Evolutionary conservation across 164 flowering plant genomes (phyloP).

Genomic region (Aristolochia contorta): DNA sequence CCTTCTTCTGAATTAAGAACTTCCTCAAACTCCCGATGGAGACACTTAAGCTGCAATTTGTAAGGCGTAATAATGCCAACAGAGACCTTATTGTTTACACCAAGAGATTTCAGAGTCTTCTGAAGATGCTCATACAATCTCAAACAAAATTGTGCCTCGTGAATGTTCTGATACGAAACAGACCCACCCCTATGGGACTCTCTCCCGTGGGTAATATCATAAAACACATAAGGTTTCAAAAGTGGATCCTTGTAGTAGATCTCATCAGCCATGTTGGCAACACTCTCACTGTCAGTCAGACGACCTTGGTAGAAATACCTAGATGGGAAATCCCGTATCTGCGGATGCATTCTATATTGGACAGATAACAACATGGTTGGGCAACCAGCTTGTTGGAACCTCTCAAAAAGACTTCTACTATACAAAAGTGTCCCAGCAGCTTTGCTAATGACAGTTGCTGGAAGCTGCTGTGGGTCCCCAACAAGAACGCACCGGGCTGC

Average conservation of each 20-base stretch:
- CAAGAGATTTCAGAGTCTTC: conserved; percentile 50
- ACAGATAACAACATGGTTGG: conserved; percentile 90
- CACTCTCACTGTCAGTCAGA: conserved; percentile 81
- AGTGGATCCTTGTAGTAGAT: conserved; percentile 62
- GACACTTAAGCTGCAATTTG: conserved; percentile 87
- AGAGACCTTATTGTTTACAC: conserved; percentile 54
- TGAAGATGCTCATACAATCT: conserved; percentile 87
- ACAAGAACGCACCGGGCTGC: conserved; percentile 98
- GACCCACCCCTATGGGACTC: conserved; percentile 93
- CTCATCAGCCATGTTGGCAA: conserved; percentile 68
- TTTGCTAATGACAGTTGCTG: conserved; percentile 96
- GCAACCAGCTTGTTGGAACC: conserved; percentile 94
- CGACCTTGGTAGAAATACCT: conserved; percentile 95
- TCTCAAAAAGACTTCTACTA: conserved; percentile 92
- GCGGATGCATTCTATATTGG: conserved; percentile 97
- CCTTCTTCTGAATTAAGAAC: conserved; percentile 82
- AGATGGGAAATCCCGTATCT: conserved; percentile 93
- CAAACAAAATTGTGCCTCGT: conserved; percentile 81
- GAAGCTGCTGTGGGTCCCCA: conserved; percentile 99
- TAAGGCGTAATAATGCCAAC: conserved; percentile 97
- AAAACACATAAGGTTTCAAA: conserved; percentile 76
- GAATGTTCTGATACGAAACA: conserved; percentile 79
- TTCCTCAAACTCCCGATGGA: conserved; percentile 76
- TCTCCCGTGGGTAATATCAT: conserved; percentile 80
- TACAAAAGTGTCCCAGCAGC: conserved; percentile 90